These are phyloP conservation scores for Venturia effusa DNA, from an alignment of 2,329 filamentous ascomycete species.

Conservation along the genomic window DNA sequence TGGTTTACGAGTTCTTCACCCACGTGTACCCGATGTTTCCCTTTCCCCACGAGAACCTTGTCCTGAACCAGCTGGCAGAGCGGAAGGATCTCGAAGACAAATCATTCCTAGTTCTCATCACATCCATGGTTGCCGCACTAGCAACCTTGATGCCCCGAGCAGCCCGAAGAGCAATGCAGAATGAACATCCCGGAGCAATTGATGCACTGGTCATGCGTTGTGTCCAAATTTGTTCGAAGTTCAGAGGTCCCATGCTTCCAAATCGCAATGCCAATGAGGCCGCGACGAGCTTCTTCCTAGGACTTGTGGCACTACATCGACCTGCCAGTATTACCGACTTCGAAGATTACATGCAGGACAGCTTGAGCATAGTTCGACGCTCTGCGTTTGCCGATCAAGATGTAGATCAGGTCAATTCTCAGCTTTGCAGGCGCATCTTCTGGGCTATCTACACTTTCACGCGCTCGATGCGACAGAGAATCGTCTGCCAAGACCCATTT, in stretches of 20 bases:
- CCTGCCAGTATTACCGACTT: slow-evolving; percentile 37
- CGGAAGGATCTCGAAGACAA: slow-evolving; percentile 56
- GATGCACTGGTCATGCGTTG: slow-evolving; percentile 61
- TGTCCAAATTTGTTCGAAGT: slow-evolving; percentile 55
- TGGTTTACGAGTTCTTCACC: slow-evolving; percentile 75
- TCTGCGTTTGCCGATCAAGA: slow-evolving; percentile 41
- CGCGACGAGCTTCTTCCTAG: slow-evolving; percentile 67
- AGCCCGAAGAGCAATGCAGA: slow-evolving; percentile 54
- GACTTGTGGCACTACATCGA: slow-evolving; percentile 51
- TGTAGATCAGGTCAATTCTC: slow-evolving; percentile 38
- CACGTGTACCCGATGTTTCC: slow-evolving; percentile 69
- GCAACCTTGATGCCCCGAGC: slow-evolving; percentile 67
- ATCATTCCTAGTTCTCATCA: slow-evolving; percentile 58
- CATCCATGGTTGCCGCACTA: slow-evolving; percentile 64
- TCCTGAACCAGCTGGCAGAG: slow-evolving; percentile 55
- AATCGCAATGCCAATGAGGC: slow-evolving; percentile 50
- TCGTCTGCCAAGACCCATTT: slow-evolving; percentile 17
- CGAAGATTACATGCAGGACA: slow-evolving; percentile 58
- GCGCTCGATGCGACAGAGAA: slow-evolving; percentile 33
- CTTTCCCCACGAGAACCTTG: slow-evolving; percentile 70
- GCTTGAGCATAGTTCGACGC: slow-evolving; percentile 51
- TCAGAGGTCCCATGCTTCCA: slow-evolving; percentile 48
- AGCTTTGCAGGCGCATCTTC: slow-evolving; percentile 56
- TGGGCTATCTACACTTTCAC: slow-evolving; percentile 59
- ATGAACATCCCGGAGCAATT: slow-evolving; percentile 52